phyloP scores from a whole-genome alignment of 129 eudicot species.

The Daucus carota region DH1_v3.0 NC_030382.2:44183001-44183500 shows the following conservation, averaged over 20 bases:
- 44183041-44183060: constrained; percentile 35
- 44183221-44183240: not conserved
- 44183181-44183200: not conserved
- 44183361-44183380: constrained; percentile 88
- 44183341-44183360: constrained; percentile 97
- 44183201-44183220: not conserved
- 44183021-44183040: constrained; percentile 84
- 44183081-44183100: not conserved
- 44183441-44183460: constrained; percentile 96
- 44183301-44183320: constrained; percentile 58
- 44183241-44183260: not conserved
- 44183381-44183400: constrained; percentile 90
- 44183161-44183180: not conserved
- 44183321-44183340: constrained; percentile 69
- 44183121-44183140: not conserved
- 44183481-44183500: constrained; percentile 54
- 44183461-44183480: constrained; percentile 83
- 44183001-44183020: constrained; percentile 85
- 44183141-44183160: not conserved
- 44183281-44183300: constrained; percentile 19
- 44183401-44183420: constrained; percentile 94
- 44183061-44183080: not conserved
- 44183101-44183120: not conserved
- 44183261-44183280: not conserved
- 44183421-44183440: constrained; percentile 80